Evolutionary conservation across 352 stramenopile species (phyloP), one percentile per base, ranked within the genome.

Genomic region (Globisporangium ultimum): DNA sequence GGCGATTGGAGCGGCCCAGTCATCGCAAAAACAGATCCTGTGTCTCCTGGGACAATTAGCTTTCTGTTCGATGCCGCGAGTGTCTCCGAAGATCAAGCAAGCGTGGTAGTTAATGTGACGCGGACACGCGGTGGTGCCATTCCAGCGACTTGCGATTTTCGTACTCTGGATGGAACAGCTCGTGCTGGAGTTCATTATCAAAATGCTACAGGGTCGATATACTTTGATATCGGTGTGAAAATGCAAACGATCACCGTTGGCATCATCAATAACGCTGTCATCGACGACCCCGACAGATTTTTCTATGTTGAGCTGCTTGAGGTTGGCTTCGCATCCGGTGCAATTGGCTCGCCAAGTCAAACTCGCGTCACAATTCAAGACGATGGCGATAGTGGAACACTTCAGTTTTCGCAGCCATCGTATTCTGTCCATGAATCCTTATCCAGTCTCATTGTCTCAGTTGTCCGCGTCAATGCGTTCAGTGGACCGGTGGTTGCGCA

Each of bases 181-280:
- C 2, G 72, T 14, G 51, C 48, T n/a, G 57, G 57, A 0, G 53
- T 66, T 4, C 66, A 87, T 18, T 88, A 77, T 53, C 20, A 48
- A 0, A 20, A 53, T 8, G 32, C 36, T 3, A 53, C 11, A 7
- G 76, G 76, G 2, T 28, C 50, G 15, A 51, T 88, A 0, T 15
- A 53, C 0, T 85, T 88, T 54, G 40, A 53, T 14, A 58, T 51
- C 10, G 71, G 63, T n/a, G 32, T 63, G 0, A 63, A 53, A 13
- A 65, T 43, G 15, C 47, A 67, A 13, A 54, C 53, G 6, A 59
- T 88, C 12, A 48, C n/a, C 0, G 36, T 88, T 15, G 7, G 24
- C 0, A 80, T 88, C 28, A 71, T 80, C 38, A 82, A 87, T 61
- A 85, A 88, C 48, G 47, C 64, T 11, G 54, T 87, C 10, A 59